These are phyloP conservation scores for Hydnomerulius pinastri DNA, from an alignment of 768 basidiomycete genomes.

Conservation along the genomic window DNA sequence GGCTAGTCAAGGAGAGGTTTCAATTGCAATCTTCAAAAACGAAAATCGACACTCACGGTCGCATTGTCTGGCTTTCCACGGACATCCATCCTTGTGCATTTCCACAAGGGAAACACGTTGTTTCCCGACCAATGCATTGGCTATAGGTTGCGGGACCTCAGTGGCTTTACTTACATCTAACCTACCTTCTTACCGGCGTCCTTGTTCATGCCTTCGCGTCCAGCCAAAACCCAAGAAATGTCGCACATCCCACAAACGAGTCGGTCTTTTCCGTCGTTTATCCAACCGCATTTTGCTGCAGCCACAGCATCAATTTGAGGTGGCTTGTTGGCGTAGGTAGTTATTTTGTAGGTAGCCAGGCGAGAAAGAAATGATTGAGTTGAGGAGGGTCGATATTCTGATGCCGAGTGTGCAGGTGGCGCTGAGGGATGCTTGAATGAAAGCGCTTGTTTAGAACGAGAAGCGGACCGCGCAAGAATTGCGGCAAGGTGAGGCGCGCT, in stretches of 20 bases:
- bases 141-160: conserved; percentile 37
- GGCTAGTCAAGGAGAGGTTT: conserved; percentile 34
- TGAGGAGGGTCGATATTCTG: conserved; percentile 81
- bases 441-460: conserved; percentile 50
- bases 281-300: conserved; percentile 82
- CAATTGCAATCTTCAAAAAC: neutral
- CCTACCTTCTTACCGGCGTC: conserved; percentile 70
- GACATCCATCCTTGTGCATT: conserved; percentile 79
- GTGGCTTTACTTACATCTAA: conserved; percentile 13
- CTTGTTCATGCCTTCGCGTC: conserved; percentile 67
- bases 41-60: conserved; percentile 52
- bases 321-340: conserved; percentile 82
- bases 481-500: conserved; percentile 70
- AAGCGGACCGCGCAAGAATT: conserved; percentile 67
- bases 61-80: conserved; percentile 82
- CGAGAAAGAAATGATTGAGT: conserved; percentile 71
- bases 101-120: conserved; percentile 66
- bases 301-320: conserved; percentile 73
- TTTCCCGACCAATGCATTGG: conserved; percentile 71
- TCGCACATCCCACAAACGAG: conserved; percentile 72
- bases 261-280: conserved; percentile 80
- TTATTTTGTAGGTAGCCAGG: conserved; percentile 73
- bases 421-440: conserved; percentile 44
- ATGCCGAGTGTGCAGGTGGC: conserved; percentile 29
- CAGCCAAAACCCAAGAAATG: conserved; percentile 72